Conservation (phyloP, 23 red algal genomes). For the Agarophyton chilense region DNA sequence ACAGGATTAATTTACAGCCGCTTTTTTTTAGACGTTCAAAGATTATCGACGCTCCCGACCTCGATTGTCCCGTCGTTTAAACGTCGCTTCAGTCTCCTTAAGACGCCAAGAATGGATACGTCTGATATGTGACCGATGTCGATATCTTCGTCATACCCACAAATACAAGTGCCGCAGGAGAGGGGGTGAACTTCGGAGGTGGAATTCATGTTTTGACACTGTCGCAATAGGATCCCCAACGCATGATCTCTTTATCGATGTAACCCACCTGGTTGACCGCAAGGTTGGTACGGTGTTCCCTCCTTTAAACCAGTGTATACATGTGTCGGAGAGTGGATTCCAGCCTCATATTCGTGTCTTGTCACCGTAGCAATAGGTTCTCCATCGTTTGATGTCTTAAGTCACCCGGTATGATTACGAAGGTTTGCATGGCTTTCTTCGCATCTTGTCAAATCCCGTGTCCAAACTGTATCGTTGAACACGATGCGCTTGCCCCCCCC, state of each 20-base stretch:
- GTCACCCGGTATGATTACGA: not conserved
- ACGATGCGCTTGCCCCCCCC: constrained; percentile 1
- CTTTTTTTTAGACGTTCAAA: no score
- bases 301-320: not conserved
- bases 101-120: not conserved
- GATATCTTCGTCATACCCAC: no score
- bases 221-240: no score
- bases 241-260: no score
- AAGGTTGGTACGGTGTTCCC: no score
- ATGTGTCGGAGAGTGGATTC: not conserved
- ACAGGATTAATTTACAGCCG: no score
- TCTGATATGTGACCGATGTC: not conserved
- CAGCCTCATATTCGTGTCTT: constrained; percentile 9
- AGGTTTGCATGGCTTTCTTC: not conserved
- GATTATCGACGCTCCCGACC: no score
- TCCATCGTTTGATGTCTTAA: not conserved
- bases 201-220: no score
- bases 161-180: no score
- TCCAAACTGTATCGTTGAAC: not conserved
- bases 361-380: not conserved
- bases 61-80: no score
- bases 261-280: no score
- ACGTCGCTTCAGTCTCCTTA: constrained; percentile 5
- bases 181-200: no score
- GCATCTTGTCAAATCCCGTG: constrained; percentile 20